Evolutionary conservation across 352 stramenopile genomes (phyloP).

Genomic region (Phytophthora pseudosyringae): DNA sequence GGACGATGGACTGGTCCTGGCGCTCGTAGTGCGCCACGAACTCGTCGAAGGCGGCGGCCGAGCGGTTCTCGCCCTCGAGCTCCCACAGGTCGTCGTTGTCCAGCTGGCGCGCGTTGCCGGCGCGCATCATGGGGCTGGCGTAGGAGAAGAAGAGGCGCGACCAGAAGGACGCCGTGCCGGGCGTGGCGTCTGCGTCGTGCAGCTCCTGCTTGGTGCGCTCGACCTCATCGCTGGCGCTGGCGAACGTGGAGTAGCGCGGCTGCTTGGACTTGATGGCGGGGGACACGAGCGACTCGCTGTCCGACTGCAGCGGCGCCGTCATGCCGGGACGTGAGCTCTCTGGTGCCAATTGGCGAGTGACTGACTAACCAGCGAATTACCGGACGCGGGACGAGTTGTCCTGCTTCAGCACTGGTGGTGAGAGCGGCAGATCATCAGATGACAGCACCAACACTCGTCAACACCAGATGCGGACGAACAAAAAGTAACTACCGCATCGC

Average conservation of each 20-base stretch:
- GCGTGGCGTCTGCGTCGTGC: slow-evolving; percentile 7
- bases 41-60: slow-evolving; percentile 26
- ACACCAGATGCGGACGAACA: no score
- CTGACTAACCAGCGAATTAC: no score
- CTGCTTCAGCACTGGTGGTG: no score
- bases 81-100: slow-evolving; percentile 51
- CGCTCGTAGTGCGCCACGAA: slow-evolving; percentile 32
- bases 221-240: slow-evolving; percentile 6
- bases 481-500: no score
- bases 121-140: slow-evolving; percentile 44
- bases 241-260: slow-evolving; percentile 29
- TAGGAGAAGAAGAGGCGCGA: slow-evolving; percentile 54
- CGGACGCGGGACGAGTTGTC: no score
- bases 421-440: no score
- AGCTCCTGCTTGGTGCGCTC: slow-evolving; percentile 13
- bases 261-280: slow-evolving; percentile 15
- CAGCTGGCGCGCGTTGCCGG: slow-evolving; percentile 54
- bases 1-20: slow-evolving; percentile 34
- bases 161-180: slow-evolving; percentile 20
- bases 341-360: slow-evolving; percentile 10
- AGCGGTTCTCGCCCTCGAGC: slow-evolving; percentile 37
- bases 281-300: slow-evolving; percentile 15
- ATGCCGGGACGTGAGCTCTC: slow-evolving; percentile 7
- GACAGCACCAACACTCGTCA: no score
- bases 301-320: slow-evolving; percentile 4